Evolutionary conservation across 2,329 filamentous ascomycete genomes (phyloP).

Genomic region (Plectosphaerella plurivora): DNA sequence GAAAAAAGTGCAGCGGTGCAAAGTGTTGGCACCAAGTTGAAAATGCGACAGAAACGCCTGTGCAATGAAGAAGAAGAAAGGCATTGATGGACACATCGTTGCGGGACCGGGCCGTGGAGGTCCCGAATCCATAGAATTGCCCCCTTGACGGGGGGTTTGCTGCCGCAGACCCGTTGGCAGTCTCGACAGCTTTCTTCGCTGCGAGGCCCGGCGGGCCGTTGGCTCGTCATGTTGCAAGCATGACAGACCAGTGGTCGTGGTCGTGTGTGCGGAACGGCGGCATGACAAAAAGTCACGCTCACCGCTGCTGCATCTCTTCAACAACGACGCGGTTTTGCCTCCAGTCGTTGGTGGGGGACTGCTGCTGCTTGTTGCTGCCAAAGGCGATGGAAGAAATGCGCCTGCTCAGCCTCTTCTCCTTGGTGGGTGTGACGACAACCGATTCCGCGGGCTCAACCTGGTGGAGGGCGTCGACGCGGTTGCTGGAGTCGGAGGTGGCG

Average conservation of each 20-base stretch:
- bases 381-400: slow-evolving; percentile 55
- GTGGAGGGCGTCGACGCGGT: slow-evolving; percentile 30
- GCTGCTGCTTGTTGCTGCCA: slow-evolving; percentile 33
- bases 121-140: too few relatives aligned
- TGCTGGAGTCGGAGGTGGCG: slow-evolving; percentile 20
- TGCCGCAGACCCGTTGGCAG: background rate
- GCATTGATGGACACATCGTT: too few relatives aligned
- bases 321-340: slow-evolving; percentile 26
- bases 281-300: slow-evolving; percentile 1
- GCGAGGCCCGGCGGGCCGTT: background rate
- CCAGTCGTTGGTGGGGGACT: slow-evolving; percentile 32
- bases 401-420: slow-evolving; percentile 42
- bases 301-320: slow-evolving; percentile 12
- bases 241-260: slow-evolving; percentile 58
- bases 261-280: slow-evolving; percentile 64
- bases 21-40: too few relatives aligned
- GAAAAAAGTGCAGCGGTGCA: too few relatives aligned
- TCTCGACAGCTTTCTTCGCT: background rate
- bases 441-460: slow-evolving; percentile 23
- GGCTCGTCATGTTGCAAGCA: background rate
- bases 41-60: too few relatives aligned
- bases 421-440: slow-evolving; percentile 23
- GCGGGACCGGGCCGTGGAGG: too few relatives aligned
- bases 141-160: too few relatives aligned
- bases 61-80: too few relatives aligned